Evolutionary conservation across 306 rosid species (phyloP).

Genomic region (Prunus salicina): DNA sequence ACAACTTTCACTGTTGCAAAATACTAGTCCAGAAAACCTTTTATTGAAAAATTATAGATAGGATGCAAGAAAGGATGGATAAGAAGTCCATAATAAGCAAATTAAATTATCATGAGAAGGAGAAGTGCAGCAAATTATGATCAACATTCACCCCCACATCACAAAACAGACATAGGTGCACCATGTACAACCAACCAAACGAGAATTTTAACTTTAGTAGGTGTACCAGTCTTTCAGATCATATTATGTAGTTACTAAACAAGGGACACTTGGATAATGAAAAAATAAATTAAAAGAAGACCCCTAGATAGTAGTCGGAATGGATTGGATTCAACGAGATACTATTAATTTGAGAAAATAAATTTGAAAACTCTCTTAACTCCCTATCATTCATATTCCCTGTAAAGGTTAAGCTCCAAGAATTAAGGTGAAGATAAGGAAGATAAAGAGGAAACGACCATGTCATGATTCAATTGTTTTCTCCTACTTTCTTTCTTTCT

Average conservation of each 20-base stretch:
- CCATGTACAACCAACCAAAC: neutral
- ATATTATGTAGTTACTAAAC: neutral
- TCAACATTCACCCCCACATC: neutral
- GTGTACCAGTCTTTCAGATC: neutral
- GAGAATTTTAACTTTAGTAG: neutral
- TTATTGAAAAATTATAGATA: neutral
- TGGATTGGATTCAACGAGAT: neutral
- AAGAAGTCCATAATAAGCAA: neutral
- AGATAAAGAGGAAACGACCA: neutral
- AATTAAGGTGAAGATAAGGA: neutral
- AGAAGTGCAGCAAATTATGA: too few relatives aligned
- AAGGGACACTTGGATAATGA: neutral
- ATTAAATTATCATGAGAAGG: neutral
- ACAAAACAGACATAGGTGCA: neutral
- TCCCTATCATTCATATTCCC: constrained; percentile 1
- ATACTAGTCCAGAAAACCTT: neutral
- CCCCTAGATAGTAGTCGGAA: too few relatives aligned
- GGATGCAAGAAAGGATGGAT: neutral
- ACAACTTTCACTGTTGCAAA: neutral
- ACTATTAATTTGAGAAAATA: neutral
- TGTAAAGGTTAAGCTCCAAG: neutral
- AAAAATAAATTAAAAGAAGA: too few relatives aligned
- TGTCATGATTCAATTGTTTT: neutral
- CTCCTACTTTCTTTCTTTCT: neutral
- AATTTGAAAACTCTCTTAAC: neutral